phyloP scores from a whole-genome alignment of 176 grass and related monocot genomes.

The Oropetium thomaeum region DNA sequence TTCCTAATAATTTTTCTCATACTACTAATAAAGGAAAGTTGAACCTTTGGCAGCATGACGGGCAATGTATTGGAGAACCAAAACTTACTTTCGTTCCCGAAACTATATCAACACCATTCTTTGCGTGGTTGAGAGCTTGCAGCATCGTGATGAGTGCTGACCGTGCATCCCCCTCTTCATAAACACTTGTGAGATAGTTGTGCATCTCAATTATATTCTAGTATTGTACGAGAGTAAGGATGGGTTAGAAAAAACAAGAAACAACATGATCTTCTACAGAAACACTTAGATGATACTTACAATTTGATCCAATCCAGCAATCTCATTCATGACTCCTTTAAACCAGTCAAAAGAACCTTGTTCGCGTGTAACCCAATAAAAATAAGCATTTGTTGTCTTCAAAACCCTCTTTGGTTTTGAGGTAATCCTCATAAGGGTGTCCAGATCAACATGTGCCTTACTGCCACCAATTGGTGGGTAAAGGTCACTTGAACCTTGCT shows the following conservation, averaged over 20 bases:
- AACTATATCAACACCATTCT: conserved; percentile 79
- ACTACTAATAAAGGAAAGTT: background rate
- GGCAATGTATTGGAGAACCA: background rate
- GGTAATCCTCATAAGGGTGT: conserved; percentile 61
- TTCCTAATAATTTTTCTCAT: background rate
- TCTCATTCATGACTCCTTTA: conserved; percentile 89
- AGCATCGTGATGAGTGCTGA: conserved; percentile 85
- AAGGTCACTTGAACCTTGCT: conserved; percentile 61
- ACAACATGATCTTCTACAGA: background rate
- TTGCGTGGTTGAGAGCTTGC: conserved; percentile 73
- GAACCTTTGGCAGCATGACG: background rate
- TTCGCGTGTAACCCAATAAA: conserved; percentile 86
- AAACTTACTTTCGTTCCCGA: conserved; percentile 67
- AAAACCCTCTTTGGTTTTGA: conserved; percentile 71
- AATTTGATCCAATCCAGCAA: conserved; percentile 74
- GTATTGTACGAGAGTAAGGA: conserved; percentile 23
- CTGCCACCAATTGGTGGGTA: conserved; percentile 54
- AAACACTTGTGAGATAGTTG: conserved; percentile 87
- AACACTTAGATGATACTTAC: conserved; percentile 23
- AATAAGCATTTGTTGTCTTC: conserved; percentile 80
- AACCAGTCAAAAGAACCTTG: conserved; percentile 95
- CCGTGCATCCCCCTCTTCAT: conserved; percentile 81
- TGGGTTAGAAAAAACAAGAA: conserved; percentile 9
- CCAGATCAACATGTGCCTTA: conserved; percentile 55
- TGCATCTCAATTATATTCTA: conserved; percentile 86